These are phyloP conservation scores for Coelastrella sp. DNA, from an alignment of 139 green algal species.

Conservation along the genomic window DNA sequence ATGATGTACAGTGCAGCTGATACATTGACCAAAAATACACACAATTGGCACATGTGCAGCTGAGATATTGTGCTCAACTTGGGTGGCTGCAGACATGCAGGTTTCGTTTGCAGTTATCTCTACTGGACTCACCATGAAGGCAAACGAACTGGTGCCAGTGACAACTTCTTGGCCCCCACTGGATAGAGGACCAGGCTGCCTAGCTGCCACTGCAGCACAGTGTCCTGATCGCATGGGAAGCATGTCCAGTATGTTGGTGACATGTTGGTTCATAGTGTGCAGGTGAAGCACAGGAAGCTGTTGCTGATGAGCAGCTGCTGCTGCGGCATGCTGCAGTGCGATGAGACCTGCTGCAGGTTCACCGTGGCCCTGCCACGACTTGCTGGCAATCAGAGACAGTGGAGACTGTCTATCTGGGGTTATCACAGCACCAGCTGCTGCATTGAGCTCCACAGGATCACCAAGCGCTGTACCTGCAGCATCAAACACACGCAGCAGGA, in stretches of 20 bases:
- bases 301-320: background rate
- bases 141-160: slow-evolving; percentile 62
- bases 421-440: background rate
- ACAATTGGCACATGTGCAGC: too few relatives aligned
- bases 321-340: slow-evolving; percentile 59
- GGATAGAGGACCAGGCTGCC: slow-evolving; percentile 17
- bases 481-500: background rate
- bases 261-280: slow-evolving; percentile 73
- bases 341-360: slow-evolving; percentile 82
- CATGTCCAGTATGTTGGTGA: slow-evolving; percentile 61
- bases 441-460: slow-evolving; percentile 49
- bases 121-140: slow-evolving; percentile 61
- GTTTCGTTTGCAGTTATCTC: background rate
- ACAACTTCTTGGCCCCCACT: background rate
- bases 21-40: too few relatives aligned
- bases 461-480: background rate
- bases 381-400: slow-evolving; percentile 59
- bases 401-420: background rate
- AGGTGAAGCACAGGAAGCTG: slow-evolving; percentile 69
- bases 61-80: too few relatives aligned
- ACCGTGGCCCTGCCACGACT: slow-evolving; percentile 73
- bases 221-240: background rate
- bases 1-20: too few relatives aligned
- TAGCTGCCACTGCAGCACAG: background rate
- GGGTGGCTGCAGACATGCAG: too few relatives aligned